These are phyloP conservation scores for Leishmania tropica DNA, from an alignment of 208 protist genomes.

Conservation along the genomic window DNA sequence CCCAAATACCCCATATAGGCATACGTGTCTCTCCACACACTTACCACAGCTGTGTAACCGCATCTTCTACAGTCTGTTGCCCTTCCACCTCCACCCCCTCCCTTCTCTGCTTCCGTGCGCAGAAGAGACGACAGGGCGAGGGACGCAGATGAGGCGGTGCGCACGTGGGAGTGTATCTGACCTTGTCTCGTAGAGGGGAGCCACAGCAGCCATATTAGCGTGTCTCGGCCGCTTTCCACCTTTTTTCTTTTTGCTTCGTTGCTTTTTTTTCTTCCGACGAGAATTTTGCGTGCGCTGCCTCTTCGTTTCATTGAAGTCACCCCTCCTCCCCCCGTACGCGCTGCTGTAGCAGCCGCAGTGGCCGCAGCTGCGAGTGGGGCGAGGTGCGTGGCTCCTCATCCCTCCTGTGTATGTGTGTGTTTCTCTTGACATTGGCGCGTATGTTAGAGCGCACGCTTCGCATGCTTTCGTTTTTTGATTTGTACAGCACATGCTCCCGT, in stretches of 20 bases:
- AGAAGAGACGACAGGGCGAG: background rate
- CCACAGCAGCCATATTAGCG: background rate
- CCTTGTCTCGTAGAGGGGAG: background rate
- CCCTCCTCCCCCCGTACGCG: background rate
- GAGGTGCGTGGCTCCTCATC: background rate
- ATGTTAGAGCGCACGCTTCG: slow-evolving; percentile 1
- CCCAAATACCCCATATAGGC: background rate
- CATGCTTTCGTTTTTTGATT: slow-evolving; percentile 9
- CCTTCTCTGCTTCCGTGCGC: background rate
- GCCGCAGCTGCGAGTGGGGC: background rate
- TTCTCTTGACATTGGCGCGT: background rate
- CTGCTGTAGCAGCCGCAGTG: too few species aligned
- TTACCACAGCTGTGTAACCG: background rate
- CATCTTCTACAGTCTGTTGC: background rate
- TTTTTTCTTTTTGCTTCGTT: background rate
- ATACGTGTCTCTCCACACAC: background rate
- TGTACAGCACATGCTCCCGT: background rate
- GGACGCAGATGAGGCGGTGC: background rate
- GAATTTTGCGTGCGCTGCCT: background rate
- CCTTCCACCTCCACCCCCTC: background rate
- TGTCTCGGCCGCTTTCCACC: background rate
- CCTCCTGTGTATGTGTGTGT: background rate
- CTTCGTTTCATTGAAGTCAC: background rate
- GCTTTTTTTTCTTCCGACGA: background rate
- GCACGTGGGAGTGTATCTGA: background rate